Evolutionary conservation across 2,329 filamentous ascomycete genomes (phyloP).

Genomic region (Zymoseptoria ardabiliae): DNA sequence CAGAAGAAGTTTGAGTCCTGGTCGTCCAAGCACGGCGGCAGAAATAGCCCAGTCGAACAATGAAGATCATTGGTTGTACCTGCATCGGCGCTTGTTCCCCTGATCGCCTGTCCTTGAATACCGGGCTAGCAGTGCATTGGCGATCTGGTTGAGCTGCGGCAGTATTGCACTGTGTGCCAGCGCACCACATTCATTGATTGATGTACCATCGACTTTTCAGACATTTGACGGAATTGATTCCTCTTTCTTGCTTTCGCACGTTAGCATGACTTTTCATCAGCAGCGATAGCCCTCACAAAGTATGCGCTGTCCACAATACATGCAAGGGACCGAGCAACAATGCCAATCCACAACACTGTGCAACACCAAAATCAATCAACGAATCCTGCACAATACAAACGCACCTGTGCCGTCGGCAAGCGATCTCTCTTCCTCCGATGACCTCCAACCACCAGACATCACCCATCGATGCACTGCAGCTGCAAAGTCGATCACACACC

Average conservation of each 20-base stretch:
- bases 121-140: constrained; percentile 16
- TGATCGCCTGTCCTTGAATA: constrained; percentile 12
- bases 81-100: constrained; percentile 13
- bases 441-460: not conserved
- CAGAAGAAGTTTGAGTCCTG: constrained; percentile 8
- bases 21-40: constrained; percentile 1
- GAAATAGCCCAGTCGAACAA: constrained; percentile 11
- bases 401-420: not conserved
- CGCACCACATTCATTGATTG: not conserved
- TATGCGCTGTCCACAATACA: not conserved
- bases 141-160: constrained; percentile 15
- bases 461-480: not conserved
- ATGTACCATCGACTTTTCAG: not conserved
- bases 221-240: not conserved
- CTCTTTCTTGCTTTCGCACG: not conserved
- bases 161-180: constrained; percentile 5
- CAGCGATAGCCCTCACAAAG: not conserved
- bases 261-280: not conserved
- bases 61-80: constrained; percentile 19
- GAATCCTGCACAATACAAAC: not conserved
- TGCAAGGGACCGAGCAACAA: not conserved
- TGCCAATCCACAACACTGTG: not conserved
- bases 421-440: not conserved
- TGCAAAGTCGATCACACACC: not conserved
- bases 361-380: not conserved